A percentile compares a stretch with the other conserved stretches of the same genome.
Evolutionary conservation across 2,329 filamentous ascomycete genomes (phyloP).

Genomic region (Diaporthe citriasiana): DNA sequence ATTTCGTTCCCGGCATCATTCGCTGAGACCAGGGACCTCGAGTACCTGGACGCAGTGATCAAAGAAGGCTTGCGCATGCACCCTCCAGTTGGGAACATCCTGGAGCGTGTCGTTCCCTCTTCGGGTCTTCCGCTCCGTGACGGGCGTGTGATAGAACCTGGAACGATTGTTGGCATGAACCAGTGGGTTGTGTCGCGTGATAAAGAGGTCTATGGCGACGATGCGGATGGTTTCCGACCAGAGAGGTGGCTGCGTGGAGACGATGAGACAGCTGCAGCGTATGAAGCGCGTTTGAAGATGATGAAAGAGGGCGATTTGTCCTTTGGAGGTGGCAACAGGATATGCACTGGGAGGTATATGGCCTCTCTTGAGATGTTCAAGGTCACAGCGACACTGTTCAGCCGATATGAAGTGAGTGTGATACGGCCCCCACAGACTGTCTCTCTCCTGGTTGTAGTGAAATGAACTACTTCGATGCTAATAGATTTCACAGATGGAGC

Average conservation of each 20-base stretch:
- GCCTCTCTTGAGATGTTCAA: slow-evolving; percentile 33
- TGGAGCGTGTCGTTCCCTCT: slow-evolving; percentile 1
- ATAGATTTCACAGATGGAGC: background rate
- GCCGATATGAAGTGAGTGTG: slow-evolving; percentile 34
- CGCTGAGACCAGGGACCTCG: background rate
- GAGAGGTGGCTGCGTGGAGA: slow-evolving; percentile 3
- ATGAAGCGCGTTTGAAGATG: slow-evolving; percentile 2
- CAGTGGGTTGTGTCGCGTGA: slow-evolving; percentile 10
- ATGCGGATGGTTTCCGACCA: slow-evolving; percentile 6
- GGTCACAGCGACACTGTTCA: slow-evolving; percentile 36
- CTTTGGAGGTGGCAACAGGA: slow-evolving; percentile 1
- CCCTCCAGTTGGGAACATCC: slow-evolving; percentile 6
- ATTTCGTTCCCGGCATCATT: background rate
- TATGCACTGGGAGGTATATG: background rate
- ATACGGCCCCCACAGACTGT: background rate
- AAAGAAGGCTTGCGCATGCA: slow-evolving; percentile 21
- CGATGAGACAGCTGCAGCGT: background rate
- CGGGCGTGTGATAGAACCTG: slow-evolving; percentile 8
- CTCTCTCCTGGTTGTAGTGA: too few relatives aligned
- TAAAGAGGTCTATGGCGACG: background rate
- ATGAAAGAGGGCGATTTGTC: slow-evolving; percentile 3
- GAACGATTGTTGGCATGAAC: slow-evolving; percentile 22
- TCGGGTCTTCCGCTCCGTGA: background rate
- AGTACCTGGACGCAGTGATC: slow-evolving; percentile 4
- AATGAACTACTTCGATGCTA: background rate